phyloP scores from a whole-genome alignment of 1,284 basidiomycete species.

The Leccinum pseudoinsigne region DNA sequence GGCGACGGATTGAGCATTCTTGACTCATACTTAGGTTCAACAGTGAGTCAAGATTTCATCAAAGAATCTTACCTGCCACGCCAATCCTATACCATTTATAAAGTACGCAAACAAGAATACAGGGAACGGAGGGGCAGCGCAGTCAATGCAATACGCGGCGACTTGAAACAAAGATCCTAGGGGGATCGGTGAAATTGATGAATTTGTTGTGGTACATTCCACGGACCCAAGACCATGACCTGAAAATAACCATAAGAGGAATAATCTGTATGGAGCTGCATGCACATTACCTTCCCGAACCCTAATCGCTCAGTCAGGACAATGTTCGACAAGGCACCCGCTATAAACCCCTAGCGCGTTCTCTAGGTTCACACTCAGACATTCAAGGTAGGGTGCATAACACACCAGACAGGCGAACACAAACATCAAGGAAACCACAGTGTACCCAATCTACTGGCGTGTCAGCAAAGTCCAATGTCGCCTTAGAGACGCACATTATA shows the following conservation, averaged over 20 bases:
- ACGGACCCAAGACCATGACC: slow-evolving; percentile 30
- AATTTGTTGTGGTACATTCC: background rate
- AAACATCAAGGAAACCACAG: slow-evolving; percentile 28
- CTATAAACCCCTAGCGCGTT: slow-evolving; percentile 25
- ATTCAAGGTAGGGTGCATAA: background rate
- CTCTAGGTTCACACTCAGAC: background rate
- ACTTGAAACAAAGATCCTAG: slow-evolving; percentile 36
- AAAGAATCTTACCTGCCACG: slow-evolving; percentile 30
- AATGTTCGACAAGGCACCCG: slow-evolving; percentile 28
- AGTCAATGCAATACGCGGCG: slow-evolving; percentile 52
- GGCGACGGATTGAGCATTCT: slow-evolving; percentile 31
- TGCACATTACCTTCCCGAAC: slow-evolving; percentile 29
- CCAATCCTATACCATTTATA: slow-evolving; percentile 61
- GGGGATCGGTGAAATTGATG: background rate
- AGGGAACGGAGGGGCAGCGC: slow-evolving; percentile 61
- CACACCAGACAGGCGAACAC: slow-evolving; percentile 30
- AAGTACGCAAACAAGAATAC: slow-evolving; percentile 54
- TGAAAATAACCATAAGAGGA: slow-evolving; percentile 2
- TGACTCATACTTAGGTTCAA: background rate
- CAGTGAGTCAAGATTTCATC: background rate
- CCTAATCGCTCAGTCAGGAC: slow-evolving; percentile 23
- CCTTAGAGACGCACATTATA: slow-evolving; percentile 18
- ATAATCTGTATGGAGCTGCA: background rate
- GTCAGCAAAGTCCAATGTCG: background rate
- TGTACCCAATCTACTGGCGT: slow-evolving; percentile 18